Evolutionary conservation across 192 early-diverging fungal genomes (phyloP), one percentile per base, ranked within the genome.

Genomic region (Rhizophagus sp.): DNA sequence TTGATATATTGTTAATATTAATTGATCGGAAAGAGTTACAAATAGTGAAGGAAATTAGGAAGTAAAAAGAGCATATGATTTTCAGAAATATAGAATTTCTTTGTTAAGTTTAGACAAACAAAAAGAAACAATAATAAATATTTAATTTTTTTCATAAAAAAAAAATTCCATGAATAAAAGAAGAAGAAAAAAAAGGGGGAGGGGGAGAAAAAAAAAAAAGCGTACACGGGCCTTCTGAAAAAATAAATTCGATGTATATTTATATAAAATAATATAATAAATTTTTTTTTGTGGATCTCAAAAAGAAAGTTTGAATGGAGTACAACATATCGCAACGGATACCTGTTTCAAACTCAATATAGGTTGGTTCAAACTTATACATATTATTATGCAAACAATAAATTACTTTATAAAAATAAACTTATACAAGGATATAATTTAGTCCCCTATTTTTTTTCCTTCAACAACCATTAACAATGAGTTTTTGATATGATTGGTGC

Each of bases 71-170:
- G 50, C 50, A 57, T 57, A 57, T 17, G 50, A 57, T 57, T 57
- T 19, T 57, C 50, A 57, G 34, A 36, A 36, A 19, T 13, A 57
- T 57, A 57, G 15, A 19, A 57, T 17, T 57, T 57, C 50, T 57
- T 57, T 57, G 50, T 57, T 57, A 57, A 57, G 50, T 19, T 13
- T 30, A 1, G 15, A 19, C 64, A 65, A 30, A 39, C 22, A 39
- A 39, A 36, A 70, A 70, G 19, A 69, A 70, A 22, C 22, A n/a
- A 70, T 70, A 70, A 70, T 33, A 67, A 27, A 66, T 66, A 69
- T 15, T 65, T 12, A 27, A 25, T 13, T 39, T 30, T 34, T 33
- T 33, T 69, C 27, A 69, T 69, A 69, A 66, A 17, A 27, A 67
- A 39, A 69, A 70, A 36, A 36, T 36, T 39, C 36, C 22, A 70